Evolutionary conservation across 2,329 filamentous ascomycete species (phyloP).

Genomic region (Diaporthe humulicola): DNA sequence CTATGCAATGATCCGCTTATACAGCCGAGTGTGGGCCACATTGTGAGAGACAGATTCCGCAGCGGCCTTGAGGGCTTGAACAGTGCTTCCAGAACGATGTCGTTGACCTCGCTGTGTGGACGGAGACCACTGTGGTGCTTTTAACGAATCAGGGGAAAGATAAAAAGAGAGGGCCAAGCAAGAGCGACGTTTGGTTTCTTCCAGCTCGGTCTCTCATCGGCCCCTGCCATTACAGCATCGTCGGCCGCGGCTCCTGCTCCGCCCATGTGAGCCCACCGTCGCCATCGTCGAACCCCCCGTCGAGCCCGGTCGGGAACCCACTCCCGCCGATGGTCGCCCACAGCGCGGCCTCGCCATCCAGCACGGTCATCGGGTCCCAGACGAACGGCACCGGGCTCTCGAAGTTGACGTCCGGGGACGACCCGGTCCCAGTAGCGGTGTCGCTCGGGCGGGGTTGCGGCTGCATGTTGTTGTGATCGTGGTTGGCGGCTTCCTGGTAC

Average conservation of each 20-base stretch:
- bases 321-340: neutral
- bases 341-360: slow-evolving; percentile 11
- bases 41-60: too few relatives aligned
- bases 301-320: neutral
- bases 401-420: slow-evolving; percentile 7
- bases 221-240: neutral
- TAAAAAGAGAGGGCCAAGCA: neutral
- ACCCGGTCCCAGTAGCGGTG: neutral
- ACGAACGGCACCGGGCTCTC: neutral
- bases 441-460: neutral
- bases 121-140: too few relatives aligned
- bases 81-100: too few relatives aligned
- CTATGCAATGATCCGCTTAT: too few relatives aligned
- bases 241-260: neutral
- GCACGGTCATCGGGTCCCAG: slow-evolving; percentile 19
- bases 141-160: too few relatives aligned
- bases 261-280: neutral
- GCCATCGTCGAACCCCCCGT: neutral
- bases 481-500: neutral
- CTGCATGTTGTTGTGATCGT: neutral
- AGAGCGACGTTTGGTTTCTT: neutral
- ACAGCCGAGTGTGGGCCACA: too few relatives aligned
- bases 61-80: too few relatives aligned
- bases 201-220: neutral
- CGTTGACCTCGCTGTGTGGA: too few relatives aligned